Percentiles rank a stretch among this genome's conserved stretches.
Evolutionary conservation across 768 basidiomycete species (phyloP).

Genomic region (Baorangia bicolor): DNA sequence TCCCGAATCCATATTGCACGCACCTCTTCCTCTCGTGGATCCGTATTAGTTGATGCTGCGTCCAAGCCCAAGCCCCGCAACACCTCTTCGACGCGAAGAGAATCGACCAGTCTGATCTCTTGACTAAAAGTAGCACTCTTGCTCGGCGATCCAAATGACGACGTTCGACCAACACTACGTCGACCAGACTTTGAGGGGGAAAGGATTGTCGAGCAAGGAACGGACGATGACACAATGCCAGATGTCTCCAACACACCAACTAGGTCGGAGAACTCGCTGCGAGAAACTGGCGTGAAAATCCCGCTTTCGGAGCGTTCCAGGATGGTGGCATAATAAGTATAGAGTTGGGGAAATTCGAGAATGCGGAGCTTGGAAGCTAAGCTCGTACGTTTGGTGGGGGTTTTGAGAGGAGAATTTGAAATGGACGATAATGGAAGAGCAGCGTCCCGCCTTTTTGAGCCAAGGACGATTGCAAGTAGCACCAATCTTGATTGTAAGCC

Average conservation of each 20-base stretch:
- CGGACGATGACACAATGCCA: constrained; percentile 53
- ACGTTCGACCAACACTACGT: constrained; percentile 53
- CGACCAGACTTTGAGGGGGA: constrained; percentile 49
- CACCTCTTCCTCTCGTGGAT: constrained; percentile 45
- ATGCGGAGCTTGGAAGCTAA: constrained; percentile 37
- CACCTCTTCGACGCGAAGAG: constrained; percentile 65
- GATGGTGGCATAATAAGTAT: constrained; percentile 60
- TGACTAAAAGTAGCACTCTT: constrained; percentile 36
- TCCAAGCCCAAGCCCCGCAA: constrained; percentile 61
- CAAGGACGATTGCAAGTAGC: constrained; percentile 63
- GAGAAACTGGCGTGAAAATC: constrained; percentile 62
- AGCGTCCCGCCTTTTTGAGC: constrained; percentile 58
- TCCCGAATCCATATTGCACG: constrained; percentile 44
- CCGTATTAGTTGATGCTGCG: constrained; percentile 17
- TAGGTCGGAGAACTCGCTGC: constrained; percentile 76
- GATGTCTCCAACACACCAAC: constrained; percentile 70
- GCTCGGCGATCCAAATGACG: constrained; percentile 49
- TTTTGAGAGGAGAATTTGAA: constrained; percentile 30
- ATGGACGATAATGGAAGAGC: constrained; percentile 51
- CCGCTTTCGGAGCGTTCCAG: constrained; percentile 56
- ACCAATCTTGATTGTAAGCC: constrained; percentile 74
- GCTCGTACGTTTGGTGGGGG: constrained; percentile 53
- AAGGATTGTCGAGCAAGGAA: constrained; percentile 29
- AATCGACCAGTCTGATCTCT: constrained; percentile 54
- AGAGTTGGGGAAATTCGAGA: constrained; percentile 61